These are phyloP conservation scores for Yamagishiella unicocca DNA, from an alignment of 139 green algal genomes.

Conservation along the genomic window DNA sequence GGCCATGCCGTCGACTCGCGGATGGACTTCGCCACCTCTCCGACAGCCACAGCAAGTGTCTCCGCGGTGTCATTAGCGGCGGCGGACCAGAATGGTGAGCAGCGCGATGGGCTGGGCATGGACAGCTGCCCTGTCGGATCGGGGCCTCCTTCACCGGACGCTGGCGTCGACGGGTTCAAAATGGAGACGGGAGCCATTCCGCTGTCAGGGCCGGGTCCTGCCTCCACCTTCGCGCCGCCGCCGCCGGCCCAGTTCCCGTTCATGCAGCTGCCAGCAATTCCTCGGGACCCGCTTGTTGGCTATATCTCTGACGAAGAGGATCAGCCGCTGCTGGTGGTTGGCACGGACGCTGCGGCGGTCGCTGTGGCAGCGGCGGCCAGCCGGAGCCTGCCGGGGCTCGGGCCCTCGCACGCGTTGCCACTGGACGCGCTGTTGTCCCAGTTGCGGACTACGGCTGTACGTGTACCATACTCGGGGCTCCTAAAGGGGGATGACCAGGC, in stretches of 20 bases:
- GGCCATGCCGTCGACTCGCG: neutral
- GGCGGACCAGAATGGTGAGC: slow-evolving; percentile 35
- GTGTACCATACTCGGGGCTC: slow-evolving; percentile 22
- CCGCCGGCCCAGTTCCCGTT: neutral
- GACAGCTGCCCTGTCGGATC: neutral
- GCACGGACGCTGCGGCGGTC: slow-evolving; percentile 7
- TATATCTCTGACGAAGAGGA: slow-evolving; percentile 52
- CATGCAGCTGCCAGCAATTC: slow-evolving; percentile 35
- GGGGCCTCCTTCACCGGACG: slow-evolving; percentile 10
- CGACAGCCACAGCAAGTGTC: neutral
- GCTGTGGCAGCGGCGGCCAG: slow-evolving; percentile 16
- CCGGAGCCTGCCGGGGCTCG: neutral
- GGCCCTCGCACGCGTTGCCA: neutral
- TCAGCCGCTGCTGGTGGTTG: neutral
- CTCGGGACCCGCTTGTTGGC: slow-evolving; percentile 40
- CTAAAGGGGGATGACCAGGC: slow-evolving; percentile 12
- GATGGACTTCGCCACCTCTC: neutral
- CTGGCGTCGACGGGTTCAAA: neutral
- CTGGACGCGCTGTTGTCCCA: slow-evolving; percentile 42
- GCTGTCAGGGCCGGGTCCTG: neutral
- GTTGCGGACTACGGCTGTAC: slow-evolving; percentile 13
- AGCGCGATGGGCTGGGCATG: neutral
- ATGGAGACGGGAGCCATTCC: neutral
- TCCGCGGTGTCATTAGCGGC: neutral
- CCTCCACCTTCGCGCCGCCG: neutral